Evolutionary conservation across 306 rosid species (phyloP), one percentile per base, ranked within the genome.

Genomic region (Medicago lupulina): DNA sequence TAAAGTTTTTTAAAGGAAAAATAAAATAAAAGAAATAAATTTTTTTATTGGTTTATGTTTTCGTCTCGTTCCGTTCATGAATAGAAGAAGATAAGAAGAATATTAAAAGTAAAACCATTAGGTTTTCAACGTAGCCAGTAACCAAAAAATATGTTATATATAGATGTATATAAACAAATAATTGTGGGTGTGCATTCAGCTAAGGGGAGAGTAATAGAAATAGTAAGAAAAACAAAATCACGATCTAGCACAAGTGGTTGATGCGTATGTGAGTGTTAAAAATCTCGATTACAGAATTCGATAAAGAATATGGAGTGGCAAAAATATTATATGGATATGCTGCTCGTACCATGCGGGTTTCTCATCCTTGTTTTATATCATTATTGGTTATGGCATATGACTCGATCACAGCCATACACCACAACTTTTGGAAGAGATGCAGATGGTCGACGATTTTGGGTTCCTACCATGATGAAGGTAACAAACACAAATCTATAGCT

Each of bases 391-490:
- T 92, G 92, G 91, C 87, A 84, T 31, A 90, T 75, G 79, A 86
- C 80, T 70, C 67, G 80, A 14, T 83, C 87, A 41, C 87, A 87
- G 0, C 89, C 97, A 1, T 77, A 67, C 75, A 67, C 81, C 3
- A 92, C 97, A 54, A 82, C 85, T 84, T 80, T 87, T n/a, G 96
- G 97, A 43, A 87, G 86, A 54, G 86, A 92, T 16, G 85, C 85
- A 41, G 67, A 67, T 44, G 90, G 91, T 14, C 77, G 93, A 1
- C 62, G 90, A 64, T 88, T 73, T 11, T 88, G 96, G 93, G 87
- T 92, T 77, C 44, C 81, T 41, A 6, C 88, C 57, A 92, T 90
- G 69, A 82, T 85, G 57, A 83, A 87, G 97, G 96, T 91, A 64
- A 38, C 69, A n/a, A n/a, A n/a, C 46, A 47, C 8, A 47, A 46